Evolutionary conservation across 306 rosid genomes (phyloP).

Genomic region (Cyamopsis tetragonoloba): DNA sequence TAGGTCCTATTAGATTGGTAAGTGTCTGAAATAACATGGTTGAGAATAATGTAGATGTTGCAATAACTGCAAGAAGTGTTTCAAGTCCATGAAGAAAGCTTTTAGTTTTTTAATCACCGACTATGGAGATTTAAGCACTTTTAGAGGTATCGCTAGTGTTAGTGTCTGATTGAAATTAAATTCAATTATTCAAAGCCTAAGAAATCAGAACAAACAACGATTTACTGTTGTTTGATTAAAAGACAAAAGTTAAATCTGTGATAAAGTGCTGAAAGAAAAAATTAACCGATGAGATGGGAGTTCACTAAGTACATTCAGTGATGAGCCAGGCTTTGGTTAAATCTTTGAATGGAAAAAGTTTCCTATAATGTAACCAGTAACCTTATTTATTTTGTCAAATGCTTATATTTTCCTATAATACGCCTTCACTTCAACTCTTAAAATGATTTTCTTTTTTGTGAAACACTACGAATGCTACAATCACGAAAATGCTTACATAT

Average conservation of each 20-base stretch:
- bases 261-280: slow-evolving; percentile 5
- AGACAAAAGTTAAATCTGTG: background rate
- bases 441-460: background rate
- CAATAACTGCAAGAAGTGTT: background rate
- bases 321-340: background rate
- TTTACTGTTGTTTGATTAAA: background rate
- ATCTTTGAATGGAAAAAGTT: background rate
- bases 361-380: background rate
- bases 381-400: background rate
- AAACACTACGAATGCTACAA: background rate
- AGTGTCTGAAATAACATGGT: slow-evolving; percentile 8
- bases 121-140: background rate
- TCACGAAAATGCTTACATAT: background rate
- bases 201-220: background rate
- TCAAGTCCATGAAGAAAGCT: slow-evolving; percentile 22
- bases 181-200: slow-evolving; percentile 8
- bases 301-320: background rate
- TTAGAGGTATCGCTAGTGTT: background rate
- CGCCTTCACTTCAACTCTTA: background rate
- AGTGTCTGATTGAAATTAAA: background rate
- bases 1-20: background rate
- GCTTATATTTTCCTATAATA: background rate
- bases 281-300: background rate
- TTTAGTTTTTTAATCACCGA: slow-evolving; percentile 8
- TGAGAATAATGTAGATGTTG: background rate